Percentiles rank a stretch among this genome's conserved stretches.
These are phyloP conservation scores for Gigaspora rosea DNA, from an alignment of 192 early-diverging fungal species.

Conservation along the genomic window DNA sequence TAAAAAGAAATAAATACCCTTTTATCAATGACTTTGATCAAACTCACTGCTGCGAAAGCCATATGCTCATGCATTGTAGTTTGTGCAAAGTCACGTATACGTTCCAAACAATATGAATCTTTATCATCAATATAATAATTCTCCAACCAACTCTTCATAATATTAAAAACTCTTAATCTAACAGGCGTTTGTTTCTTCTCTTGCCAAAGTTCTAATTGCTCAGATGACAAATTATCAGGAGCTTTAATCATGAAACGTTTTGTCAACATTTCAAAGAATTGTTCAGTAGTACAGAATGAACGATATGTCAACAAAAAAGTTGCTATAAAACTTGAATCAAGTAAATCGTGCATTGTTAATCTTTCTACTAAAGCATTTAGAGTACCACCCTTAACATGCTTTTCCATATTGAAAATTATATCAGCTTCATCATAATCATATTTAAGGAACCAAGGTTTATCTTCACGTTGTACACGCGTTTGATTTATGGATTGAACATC, in stretches of 20 bases:
- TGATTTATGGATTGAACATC: constrained; percentile 42
- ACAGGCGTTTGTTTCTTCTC: constrained; percentile 87
- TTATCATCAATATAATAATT: constrained; percentile 79
- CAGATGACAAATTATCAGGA: constrained; percentile 58
- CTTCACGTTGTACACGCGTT: constrained; percentile 36
- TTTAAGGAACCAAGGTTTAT: constrained; percentile 76
- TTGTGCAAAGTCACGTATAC: constrained; percentile 74
- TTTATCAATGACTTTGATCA: constrained; percentile 80
- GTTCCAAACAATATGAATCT: constrained; percentile 67
- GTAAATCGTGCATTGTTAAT: constrained; percentile 84
- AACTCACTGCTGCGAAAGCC: constrained; percentile 66
- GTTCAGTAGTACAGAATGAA: constrained; percentile 80
- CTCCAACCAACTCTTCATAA: constrained; percentile 97
- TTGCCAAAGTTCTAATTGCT: constrained; percentile 77
- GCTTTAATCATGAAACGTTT: constrained; percentile 78
- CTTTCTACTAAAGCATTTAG: constrained; percentile 83
- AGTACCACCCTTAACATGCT: constrained; percentile 88
- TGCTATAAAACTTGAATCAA: constrained; percentile 78
- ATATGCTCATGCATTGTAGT: constrained; percentile 73
- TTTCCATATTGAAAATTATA: constrained; percentile 83
- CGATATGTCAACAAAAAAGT: constrained; percentile 95
- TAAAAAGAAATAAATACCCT: constrained; percentile 38
- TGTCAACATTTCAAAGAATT: constrained; percentile 76
- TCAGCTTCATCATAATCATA: constrained; percentile 77
- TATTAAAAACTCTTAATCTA: constrained; percentile 92